phyloP scores from a whole-genome alignment of 2,329 filamentous ascomycete genomes.

The Elsinoe arachidis region DNA sequence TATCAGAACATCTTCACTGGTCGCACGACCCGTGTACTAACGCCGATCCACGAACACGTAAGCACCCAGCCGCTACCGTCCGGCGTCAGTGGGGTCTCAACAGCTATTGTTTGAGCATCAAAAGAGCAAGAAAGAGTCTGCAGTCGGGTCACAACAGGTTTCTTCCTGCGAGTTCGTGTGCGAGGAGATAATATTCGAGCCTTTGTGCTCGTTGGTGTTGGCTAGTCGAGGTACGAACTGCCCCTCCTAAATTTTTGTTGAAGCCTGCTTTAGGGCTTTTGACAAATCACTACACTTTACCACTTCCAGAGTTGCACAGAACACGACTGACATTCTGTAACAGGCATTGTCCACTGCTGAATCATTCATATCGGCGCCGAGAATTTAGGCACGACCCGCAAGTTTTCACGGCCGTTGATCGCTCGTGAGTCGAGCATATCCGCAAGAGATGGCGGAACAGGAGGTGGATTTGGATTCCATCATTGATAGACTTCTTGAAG shows the following conservation, averaged over 20 bases:
- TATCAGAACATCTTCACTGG: background rate
- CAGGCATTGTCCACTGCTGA: slow-evolving; percentile 1
- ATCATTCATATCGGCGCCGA: slow-evolving; percentile 5
- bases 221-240: slow-evolving; percentile 6
- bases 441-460: slow-evolving; percentile 58
- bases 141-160: background rate
- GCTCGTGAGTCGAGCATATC: slow-evolving; percentile 9
- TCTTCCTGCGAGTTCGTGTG: background rate
- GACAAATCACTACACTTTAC: background rate
- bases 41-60: background rate
- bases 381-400: background rate
- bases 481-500: slow-evolving; percentile 96
- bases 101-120: slow-evolving; percentile 9
- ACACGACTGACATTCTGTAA: background rate
- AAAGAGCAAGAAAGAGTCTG: background rate
- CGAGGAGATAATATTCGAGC: slow-evolving; percentile 6
- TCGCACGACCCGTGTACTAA: background rate
- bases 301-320: background rate
- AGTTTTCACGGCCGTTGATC: slow-evolving; percentile 6
- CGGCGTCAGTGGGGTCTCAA: slow-evolving; percentile 1
- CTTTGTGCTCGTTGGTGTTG: slow-evolving; percentile 6
- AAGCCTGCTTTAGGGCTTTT: background rate
- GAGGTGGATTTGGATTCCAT: slow-evolving; percentile 99
- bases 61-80: slow-evolving; percentile 5
- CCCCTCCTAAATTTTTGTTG: background rate